Conservation (phyloP, 305 asterid genomes). For the Salvia sclarea region DNA sequence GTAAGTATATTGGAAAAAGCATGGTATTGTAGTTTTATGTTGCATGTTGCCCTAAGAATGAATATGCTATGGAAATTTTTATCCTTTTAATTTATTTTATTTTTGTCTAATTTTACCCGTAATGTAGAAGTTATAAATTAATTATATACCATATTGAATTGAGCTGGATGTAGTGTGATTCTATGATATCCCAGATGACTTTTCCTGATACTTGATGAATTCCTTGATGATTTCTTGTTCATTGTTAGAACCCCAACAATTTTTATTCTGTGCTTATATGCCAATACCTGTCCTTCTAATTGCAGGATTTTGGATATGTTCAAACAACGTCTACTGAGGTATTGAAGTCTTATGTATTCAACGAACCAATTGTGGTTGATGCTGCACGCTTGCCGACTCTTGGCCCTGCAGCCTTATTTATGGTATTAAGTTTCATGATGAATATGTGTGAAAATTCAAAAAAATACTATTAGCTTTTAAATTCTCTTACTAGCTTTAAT, state of each 20-base stretch:
- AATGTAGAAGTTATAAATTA: slow-evolving; percentile 10
- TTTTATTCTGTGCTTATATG: slow-evolving; percentile 17
- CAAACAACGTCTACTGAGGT: slow-evolving; percentile 97
- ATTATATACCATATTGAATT: slow-evolving; percentile 1
- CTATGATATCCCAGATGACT: slow-evolving; percentile 14
- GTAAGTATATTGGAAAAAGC: slow-evolving; percentile 51
- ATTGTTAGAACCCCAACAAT: slow-evolving; percentile 1
- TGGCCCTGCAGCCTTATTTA: slow-evolving; percentile 94
- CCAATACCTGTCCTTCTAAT: slow-evolving; percentile 27
- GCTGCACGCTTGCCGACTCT: slow-evolving; percentile 84
- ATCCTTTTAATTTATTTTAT: slow-evolving; percentile 3
- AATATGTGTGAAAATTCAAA: not conserved
- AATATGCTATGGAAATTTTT: not conserved
- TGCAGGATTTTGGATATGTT: slow-evolving; percentile 95
- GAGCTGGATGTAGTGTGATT: slow-evolving; percentile 1
- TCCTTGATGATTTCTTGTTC: slow-evolving; percentile 20
- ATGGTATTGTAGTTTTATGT: slow-evolving; percentile 7
- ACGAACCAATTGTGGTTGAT: slow-evolving; percentile 91
- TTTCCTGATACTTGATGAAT: slow-evolving; percentile 20
- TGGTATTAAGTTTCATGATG: slow-evolving; percentile 54
- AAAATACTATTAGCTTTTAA: not conserved
- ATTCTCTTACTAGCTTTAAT: slow-evolving; percentile 22
- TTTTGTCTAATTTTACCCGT: not conserved
- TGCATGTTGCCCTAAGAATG: slow-evolving; percentile 20
- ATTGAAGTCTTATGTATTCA: slow-evolving; percentile 84